phyloP scores from a whole-genome alignment of 1,284 basidiomycete species.

The Bjerkandera adusta region DNA sequence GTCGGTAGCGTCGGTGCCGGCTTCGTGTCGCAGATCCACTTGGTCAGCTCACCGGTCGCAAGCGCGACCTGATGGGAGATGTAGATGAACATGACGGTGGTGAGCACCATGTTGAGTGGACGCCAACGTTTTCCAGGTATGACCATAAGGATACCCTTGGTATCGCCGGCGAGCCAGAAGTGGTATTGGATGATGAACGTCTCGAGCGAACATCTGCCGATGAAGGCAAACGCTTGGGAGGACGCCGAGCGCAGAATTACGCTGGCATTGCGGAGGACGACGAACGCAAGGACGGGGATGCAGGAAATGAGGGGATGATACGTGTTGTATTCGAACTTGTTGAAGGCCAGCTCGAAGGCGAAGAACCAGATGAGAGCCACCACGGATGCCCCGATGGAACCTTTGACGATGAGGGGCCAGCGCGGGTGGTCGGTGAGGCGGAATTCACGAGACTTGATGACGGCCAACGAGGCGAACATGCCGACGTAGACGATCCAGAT shows the following conservation, averaged over 20 bases:
- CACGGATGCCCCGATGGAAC: conserved; percentile 45
- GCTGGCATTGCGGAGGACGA: conserved; percentile 75
- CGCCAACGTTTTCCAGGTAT: conserved; percentile 75
- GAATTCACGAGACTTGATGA: conserved; percentile 75
- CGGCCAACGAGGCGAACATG: conserved; percentile 74
- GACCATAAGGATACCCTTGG: conserved; percentile 79
- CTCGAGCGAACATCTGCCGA: conserved; percentile 82
- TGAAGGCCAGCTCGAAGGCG: conserved; percentile 72
- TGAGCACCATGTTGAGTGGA: conserved; percentile 73
- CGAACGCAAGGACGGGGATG: conserved; percentile 76
- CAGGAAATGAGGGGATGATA: conserved; percentile 86
- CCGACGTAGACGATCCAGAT: conserved; percentile 86
- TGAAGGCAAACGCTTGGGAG: conserved; percentile 72
- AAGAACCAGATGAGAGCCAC: conserved; percentile 75
- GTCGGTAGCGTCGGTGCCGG: conserved; percentile 33
- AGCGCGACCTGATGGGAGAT: conserved; percentile 73
- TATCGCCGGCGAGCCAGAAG: conserved; percentile 86
- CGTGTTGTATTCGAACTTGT: conserved; percentile 82
- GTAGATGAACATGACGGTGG: conserved; percentile 77
- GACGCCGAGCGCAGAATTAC: conserved; percentile 66
- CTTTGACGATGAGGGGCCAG: conserved; percentile 58
- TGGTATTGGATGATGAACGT: conserved; percentile 91
- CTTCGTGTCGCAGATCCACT: conserved; percentile 56
- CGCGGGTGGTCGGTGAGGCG: conserved; percentile 66
- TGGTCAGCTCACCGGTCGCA: conserved; percentile 74